These are phyloP conservation scores for Trichophyton schoenleinii DNA, from an alignment of 2,329 filamentous ascomycete genomes.

Conservation along the genomic window DNA sequence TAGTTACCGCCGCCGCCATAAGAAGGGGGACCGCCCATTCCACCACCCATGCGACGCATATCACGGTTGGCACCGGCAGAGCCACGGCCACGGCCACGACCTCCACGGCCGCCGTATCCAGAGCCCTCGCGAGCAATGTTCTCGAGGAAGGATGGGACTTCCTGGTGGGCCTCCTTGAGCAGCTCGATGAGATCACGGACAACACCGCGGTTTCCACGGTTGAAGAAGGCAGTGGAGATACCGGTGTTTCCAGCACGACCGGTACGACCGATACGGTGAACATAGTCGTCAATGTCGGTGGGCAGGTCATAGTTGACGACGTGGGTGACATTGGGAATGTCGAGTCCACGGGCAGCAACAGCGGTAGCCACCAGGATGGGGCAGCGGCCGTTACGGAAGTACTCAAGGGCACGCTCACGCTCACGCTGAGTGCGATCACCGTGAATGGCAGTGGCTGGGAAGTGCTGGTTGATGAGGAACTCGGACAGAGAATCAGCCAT, in stretches of 20 bases:
- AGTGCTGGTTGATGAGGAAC: constrained; percentile 96
- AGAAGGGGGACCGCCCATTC: constrained; percentile 16
- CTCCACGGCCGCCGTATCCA: constrained; percentile 56
- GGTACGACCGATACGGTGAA: constrained; percentile 98
- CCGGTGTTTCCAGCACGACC: constrained; percentile 98
- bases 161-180: constrained; percentile 96
- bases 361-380: constrained; percentile 95
- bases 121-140: constrained; percentile 91
- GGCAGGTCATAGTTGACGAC: constrained; percentile 99
- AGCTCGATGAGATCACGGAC: constrained; percentile 95
- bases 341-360: constrained; percentile 79
- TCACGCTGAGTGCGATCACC: constrained; percentile 97
- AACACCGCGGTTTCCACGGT: constrained; percentile 96
- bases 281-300: constrained; percentile 96
- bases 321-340: constrained; percentile 93
- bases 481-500: constrained; percentile 98
- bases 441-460: constrained; percentile 96
- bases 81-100: constrained; percentile 60
- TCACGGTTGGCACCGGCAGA: constrained; percentile 61
- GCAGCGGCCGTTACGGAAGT: constrained; percentile 92
- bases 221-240: constrained; percentile 98
- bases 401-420: constrained; percentile 93
- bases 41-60: constrained; percentile 56
- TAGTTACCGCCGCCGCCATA: constrained; percentile 11
- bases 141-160: constrained; percentile 87